Base-by-base conservation (phyloP, 2,329 filamentous ascomycete genomes). In the Aureobasidium vineae region DNA sequence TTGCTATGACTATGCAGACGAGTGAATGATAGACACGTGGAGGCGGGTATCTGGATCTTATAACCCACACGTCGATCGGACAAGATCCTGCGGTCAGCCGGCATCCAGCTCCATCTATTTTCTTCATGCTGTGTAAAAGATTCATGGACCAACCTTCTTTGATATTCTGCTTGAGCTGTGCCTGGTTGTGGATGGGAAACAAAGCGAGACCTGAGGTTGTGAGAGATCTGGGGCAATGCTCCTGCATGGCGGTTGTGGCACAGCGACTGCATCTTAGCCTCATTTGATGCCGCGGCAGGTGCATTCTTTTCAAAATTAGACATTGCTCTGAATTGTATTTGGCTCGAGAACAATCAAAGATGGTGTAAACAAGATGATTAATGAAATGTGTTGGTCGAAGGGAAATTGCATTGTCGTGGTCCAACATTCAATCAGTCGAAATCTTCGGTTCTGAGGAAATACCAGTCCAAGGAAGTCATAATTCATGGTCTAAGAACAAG, bases 191-290 rank as follows among this genome's bases (percentile, higher is more conserved):
- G 16, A 16, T 40, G n/a, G 33, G 19, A 56, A 56, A 56, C 21
- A 26, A 56, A 33, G 52, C 33, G 31, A 16, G 52, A 11, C n/a
- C 23, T 56, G n/a, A 56, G 31, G 36, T 56, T 23, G n/a, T 23
- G 52, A 21, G 50, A 13, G n/a, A 21, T 36, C 5, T 21, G 28
- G 28, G 50, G 52, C 33, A 40, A 26, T 23, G 40, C 36, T 31
- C 8, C 19, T 56, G 33, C 52, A 56, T 41, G 52, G 3, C 52
- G 31, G 33, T 56, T 56, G 52, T 56, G 52, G 33, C 52, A 56
- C 41, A 45, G 41, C 41, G n/a, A 45, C n/a, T 45, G 41, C 52
- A 56, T 40, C 15, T 56, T 33, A 56, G 52, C 52, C 52, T 56
- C 31, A 33, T 21, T 53, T 10, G 16, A 28, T 33, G 16, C 26